These are phyloP conservation scores for Camellia sinensis DNA, from an alignment of 148 eudicot species.

Conservation along the genomic window DNA sequence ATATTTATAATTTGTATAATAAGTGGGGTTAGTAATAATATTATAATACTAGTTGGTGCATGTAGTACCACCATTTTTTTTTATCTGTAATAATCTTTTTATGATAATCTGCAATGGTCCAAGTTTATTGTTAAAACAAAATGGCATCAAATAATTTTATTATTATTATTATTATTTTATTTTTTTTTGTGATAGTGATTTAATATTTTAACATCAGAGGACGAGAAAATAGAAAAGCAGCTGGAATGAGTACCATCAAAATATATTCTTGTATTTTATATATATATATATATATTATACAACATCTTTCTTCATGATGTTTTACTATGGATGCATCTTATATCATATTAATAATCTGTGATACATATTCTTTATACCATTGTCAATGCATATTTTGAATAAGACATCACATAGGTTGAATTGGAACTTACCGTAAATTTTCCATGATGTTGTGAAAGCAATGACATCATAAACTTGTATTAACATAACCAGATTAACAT, in stretches of 20 bases:
- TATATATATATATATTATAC: too few species aligned
- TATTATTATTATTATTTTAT: too few species aligned
- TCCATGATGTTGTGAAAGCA: slow-evolving; percentile 7
- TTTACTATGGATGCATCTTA: not conserved
- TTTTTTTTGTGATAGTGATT: not conserved
- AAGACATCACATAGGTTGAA: not conserved
- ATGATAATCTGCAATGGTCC: too few species aligned
- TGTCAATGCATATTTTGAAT: not conserved
- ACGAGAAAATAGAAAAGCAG: not conserved
- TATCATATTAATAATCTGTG: not conserved
- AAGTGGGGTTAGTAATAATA: too few species aligned
- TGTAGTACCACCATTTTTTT: too few species aligned
- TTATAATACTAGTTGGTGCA: too few species aligned
- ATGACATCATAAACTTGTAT: not conserved
- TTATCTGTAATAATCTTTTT: too few species aligned
- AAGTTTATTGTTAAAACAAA: too few species aligned
- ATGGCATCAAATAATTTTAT: too few species aligned
- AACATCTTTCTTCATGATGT: slow-evolving; percentile 1
- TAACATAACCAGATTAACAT: not conserved
- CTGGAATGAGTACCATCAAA: not conserved
- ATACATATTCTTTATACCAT: not conserved
- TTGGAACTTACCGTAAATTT: not conserved
- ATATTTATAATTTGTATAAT: too few species aligned
- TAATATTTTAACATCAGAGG: not conserved
- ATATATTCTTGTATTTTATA: not conserved